Conservation (phyloP, 2,329 filamentous ascomycete genomes). For the Fusarium illudens region DNA sequence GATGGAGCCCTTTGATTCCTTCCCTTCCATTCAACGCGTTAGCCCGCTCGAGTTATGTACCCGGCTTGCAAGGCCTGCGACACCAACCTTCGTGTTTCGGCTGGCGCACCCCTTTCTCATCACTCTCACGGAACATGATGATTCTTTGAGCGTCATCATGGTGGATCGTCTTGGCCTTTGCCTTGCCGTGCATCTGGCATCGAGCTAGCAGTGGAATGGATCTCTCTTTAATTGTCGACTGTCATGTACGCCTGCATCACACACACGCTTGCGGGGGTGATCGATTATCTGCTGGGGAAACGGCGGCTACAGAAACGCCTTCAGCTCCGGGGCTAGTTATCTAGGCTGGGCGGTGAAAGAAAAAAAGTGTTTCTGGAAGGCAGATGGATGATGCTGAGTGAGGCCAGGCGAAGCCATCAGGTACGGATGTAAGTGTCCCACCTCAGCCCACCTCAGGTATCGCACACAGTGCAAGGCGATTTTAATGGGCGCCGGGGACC, state of each 20-base stretch:
- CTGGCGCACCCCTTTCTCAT: conserved; percentile 5
- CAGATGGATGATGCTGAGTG: conserved; percentile 12
- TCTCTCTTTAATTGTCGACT: conserved; percentile 22
- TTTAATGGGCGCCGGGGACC: conserved; percentile 27
- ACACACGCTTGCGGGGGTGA: conserved; percentile 13
- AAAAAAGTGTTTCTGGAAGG: conserved; percentile 22
- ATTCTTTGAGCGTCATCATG: conserved; percentile 26
- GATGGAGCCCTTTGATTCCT: conserved; percentile 10
- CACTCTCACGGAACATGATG: conserved; percentile 14
- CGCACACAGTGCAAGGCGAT: conserved; percentile 37
- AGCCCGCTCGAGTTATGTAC: conserved; percentile 9
- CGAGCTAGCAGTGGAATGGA: background rate
- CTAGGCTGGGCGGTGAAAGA: conserved; percentile 19
- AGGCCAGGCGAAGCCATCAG: conserved; percentile 15
- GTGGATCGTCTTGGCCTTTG: conserved; percentile 20
- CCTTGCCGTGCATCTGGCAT: background rate
- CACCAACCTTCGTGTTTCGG: conserved; percentile 15
- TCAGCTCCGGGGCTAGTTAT: background rate
- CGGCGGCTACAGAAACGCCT: conserved; percentile 6
- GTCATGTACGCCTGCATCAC: conserved; percentile 23
- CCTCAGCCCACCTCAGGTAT: conserved; percentile 32
- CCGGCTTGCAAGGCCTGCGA: conserved; percentile 11
- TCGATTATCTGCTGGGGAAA: conserved; percentile 10
- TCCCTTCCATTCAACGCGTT: conserved; percentile 17
- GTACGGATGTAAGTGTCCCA: conserved; percentile 24